These are phyloP conservation scores for Anastatica hierochuntica DNA, from an alignment of 345 rosid genomes.

Conservation along the genomic window DNA sequence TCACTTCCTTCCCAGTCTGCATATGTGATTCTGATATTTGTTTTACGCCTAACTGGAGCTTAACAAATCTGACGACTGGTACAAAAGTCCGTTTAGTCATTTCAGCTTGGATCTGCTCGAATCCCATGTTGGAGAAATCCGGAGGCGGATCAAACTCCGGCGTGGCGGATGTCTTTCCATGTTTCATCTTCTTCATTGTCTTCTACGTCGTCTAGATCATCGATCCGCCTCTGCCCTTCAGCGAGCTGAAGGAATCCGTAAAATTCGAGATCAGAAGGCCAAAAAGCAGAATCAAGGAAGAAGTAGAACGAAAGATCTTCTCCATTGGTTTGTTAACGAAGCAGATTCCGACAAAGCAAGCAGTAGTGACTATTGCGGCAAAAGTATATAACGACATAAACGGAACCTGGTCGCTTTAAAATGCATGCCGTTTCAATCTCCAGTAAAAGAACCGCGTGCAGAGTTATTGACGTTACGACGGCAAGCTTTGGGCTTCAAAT, in stretches of 20 bases:
- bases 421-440: slow-evolving; percentile 4
- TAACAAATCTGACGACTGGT: slow-evolving; percentile 72
- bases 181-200: slow-evolving; percentile 89
- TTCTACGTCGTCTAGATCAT: slow-evolving; percentile 76
- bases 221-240: slow-evolving; percentile 49
- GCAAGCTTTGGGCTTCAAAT: not conserved
- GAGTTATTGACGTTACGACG: no score
- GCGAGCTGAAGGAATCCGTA: slow-evolving; percentile 22
- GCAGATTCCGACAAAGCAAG: not conserved
- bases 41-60: slow-evolving; percentile 58
- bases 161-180: slow-evolving; percentile 47
- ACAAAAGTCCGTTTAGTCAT: slow-evolving; percentile 52
- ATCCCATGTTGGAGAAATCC: slow-evolving; percentile 50
- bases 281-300: slow-evolving; percentile 4
- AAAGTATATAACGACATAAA: slow-evolving; percentile 7
- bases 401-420: not conserved
- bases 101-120: slow-evolving; percentile 51
- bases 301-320: not conserved
- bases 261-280: slow-evolving; percentile 14
- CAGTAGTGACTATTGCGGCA: no score
- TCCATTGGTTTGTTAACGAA: not conserved
- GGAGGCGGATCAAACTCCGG: slow-evolving; percentile 57
- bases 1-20: no score
- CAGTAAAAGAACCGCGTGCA: no score
- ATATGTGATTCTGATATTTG: no score